Evolutionary conservation across 805 yeast species (phyloP), one percentile per base, ranked within the genome.

Genomic region (Ascoidea asiatica): DNA sequence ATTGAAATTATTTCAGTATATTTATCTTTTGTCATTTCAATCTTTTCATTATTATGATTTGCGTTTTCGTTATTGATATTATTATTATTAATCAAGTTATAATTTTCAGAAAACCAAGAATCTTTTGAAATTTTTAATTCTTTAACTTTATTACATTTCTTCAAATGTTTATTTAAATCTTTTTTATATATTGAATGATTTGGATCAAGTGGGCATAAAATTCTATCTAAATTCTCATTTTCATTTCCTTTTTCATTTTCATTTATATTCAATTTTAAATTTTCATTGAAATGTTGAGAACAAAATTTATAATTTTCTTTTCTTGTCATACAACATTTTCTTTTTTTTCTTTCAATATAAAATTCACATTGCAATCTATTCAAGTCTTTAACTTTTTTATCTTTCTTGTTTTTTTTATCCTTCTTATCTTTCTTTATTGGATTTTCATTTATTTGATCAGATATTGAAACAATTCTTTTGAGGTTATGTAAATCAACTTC

Each of bases 141-240:
- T 58, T 64, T 46, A 53, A 65, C 52, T 19, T 73, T 69, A 49
- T 72, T 75, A 57, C 96, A 87, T 55, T 75, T 77, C 46, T 61
- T 64, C 42, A 79, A 43, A 59, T 87, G 96, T 17, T 53, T 59
- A 4, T 64, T 57, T 38, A 85, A 56, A 43, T 73, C 77, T 39
- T 67, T 65, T 41, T 66, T 66, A 86, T 85, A 81, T 0, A 87
- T 77, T 1, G 80, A 72, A 57, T 87, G 96, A 2, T 74, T 69
- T 1, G 81, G 76, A 58, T 86, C 95, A 22, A 80, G 56, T 0
- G 95, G 87, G 61, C 96, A 87, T 5, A 79, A 75, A 0, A 87
- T 69, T 45, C 95, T 61, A 22, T 56, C 59, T 21, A 46, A 58
- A 40, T 49, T 59, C 39, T 56, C 54, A 50, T 58, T 51, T 50